A percentile compares a stretch with the other conserved stretches of the same genome.
phyloP scores from a whole-genome alignment of 2,329 filamentous ascomycete genomes.

The Epicoccum sorghinum region DNA sequence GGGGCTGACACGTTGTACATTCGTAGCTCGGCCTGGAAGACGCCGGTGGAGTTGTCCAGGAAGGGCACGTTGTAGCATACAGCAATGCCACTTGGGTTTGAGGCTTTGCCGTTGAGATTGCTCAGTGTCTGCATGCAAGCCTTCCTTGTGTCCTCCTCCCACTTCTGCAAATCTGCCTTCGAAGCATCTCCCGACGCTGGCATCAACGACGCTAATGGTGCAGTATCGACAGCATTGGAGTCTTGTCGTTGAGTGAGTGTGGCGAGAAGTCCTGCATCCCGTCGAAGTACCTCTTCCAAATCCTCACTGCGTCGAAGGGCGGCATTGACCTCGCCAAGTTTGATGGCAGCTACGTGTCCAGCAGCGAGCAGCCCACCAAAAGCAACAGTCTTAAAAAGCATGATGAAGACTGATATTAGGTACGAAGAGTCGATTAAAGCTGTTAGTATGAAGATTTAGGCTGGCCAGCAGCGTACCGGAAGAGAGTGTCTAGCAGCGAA shows the following conservation, averaged over 20 bases:
- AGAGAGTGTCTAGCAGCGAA: constrained; percentile 34
- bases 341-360: constrained; percentile 40
- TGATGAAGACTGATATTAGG: constrained; percentile 39
- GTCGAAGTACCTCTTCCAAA: constrained; percentile 41
- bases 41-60: constrained; percentile 69
- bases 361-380: constrained; percentile 43
- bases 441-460: constrained; percentile 31
- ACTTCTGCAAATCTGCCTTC: constrained; percentile 38
- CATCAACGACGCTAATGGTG: constrained; percentile 40
- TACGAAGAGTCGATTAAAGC: constrained; percentile 43
- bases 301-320: constrained; percentile 39
- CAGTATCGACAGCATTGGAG: constrained; percentile 32
- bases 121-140: constrained; percentile 67
- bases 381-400: constrained; percentile 41
- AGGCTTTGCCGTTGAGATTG: constrained; percentile 60
- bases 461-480: constrained; percentile 47
- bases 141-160: constrained; percentile 47
- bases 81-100: constrained; percentile 77
- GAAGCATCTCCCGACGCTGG: constrained; percentile 45
- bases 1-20: constrained; percentile 72
- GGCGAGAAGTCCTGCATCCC: constrained; percentile 43
- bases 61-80: constrained; percentile 83
- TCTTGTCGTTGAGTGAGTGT: constrained; percentile 46
- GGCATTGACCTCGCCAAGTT: constrained; percentile 29
- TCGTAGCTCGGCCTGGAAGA: constrained; percentile 78